A percentile compares a stretch with the other conserved stretches of the same genome.
Conservation (phyloP, 108 stramenopile genomes). For the Parietichytrium sp. region DNA sequence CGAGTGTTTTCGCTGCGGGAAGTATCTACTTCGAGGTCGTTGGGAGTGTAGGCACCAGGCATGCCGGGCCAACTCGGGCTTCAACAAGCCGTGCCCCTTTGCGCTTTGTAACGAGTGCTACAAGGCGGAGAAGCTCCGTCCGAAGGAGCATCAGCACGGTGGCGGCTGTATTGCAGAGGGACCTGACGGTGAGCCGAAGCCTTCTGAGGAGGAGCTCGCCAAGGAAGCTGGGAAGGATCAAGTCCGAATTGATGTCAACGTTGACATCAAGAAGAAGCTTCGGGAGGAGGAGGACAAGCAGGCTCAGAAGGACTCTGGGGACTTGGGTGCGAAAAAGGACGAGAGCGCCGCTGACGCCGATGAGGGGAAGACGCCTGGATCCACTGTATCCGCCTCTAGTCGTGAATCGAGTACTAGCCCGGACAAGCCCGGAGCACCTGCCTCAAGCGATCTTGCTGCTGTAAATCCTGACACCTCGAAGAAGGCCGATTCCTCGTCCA, state of each 20-base stretch:
- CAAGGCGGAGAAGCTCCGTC: background rate
- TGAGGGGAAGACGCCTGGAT: too few species aligned
- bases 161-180: slow-evolving; percentile 17
- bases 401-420: too few species aligned
- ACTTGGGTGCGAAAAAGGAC: slow-evolving; percentile 61
- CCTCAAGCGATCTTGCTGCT: too few species aligned
- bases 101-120: slow-evolving; percentile 29
- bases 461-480: too few species aligned
- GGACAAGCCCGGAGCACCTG: too few species aligned
- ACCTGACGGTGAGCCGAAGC: background rate
- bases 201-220: background rate
- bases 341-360: slow-evolving; percentile 44
- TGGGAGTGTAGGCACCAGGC: slow-evolving; percentile 17
- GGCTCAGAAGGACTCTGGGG: slow-evolving; percentile 59
- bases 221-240: slow-evolving; percentile 35
- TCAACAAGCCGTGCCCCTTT: slow-evolving; percentile 7
- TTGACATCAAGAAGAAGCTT: slow-evolving; percentile 40
- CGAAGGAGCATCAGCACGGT: slow-evolving; percentile 32
- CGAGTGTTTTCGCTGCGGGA: slow-evolving; percentile 28
- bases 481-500: too few species aligned
- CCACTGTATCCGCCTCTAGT: too few species aligned
- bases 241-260: background rate
- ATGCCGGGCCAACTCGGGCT: background rate
- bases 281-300: slow-evolving; percentile 57
- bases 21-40: slow-evolving; percentile 19